Conservation (phyloP, 1,284 basidiomycete genomes). For the Cutaneotrichosporon sp. region DNA sequence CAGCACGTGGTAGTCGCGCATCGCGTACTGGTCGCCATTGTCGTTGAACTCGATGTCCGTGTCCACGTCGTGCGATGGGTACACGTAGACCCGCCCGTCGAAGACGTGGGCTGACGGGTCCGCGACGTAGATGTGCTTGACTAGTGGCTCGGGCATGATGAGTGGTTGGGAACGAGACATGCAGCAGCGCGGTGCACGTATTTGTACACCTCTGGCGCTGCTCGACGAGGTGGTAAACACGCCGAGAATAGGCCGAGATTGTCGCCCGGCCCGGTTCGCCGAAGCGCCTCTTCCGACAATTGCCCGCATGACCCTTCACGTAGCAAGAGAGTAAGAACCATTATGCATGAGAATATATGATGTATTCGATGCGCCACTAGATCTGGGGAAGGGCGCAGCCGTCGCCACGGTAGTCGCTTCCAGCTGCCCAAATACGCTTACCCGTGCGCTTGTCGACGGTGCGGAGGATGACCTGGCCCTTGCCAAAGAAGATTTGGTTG, state of each 20-base stretch:
- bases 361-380: neutral
- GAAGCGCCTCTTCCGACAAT: too few relatives aligned
- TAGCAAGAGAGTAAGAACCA: too few relatives aligned
- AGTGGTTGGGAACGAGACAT: neutral
- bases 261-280: neutral
- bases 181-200: neutral
- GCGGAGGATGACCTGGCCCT: constrained; percentile 26
- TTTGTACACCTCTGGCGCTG: too few relatives aligned
- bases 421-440: constrained; percentile 25
- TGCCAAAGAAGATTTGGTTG: constrained; percentile 25
- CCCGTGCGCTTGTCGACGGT: constrained; percentile 20
- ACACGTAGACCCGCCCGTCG: constrained; percentile 34
- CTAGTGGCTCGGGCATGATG: constrained; percentile 25
- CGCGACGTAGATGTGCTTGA: constrained; percentile 38
- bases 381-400: constrained; percentile 26
- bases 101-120: constrained; percentile 41
- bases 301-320: too few relatives aligned
- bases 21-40: constrained; percentile 39
- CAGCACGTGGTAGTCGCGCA: constrained; percentile 40
- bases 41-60: constrained; percentile 35
- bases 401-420: constrained; percentile 27
- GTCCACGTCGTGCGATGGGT: constrained; percentile 37
- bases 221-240: neutral
- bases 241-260: neutral
- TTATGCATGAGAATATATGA: too few relatives aligned